Conservation (phyloP, 768 basidiomycete species). For the Tricholoma matsutake region DNA sequence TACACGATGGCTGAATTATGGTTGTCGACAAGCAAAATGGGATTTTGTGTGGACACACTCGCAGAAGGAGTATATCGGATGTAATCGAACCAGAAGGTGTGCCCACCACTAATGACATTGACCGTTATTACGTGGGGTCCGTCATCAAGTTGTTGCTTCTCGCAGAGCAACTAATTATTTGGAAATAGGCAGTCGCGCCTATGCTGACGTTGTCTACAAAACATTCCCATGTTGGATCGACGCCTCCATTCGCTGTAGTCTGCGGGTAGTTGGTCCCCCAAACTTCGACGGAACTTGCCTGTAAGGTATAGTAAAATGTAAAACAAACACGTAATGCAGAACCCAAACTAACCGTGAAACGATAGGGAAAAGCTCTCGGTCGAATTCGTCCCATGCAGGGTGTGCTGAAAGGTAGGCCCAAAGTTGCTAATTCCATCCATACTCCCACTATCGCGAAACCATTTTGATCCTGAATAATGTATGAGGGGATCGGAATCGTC, state of each 20-base stretch:
- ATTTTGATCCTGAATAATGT: conserved; percentile 18
- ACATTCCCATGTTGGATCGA: conserved; percentile 19
- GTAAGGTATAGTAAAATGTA: neutral
- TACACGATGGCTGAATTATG: neutral
- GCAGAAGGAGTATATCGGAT: conserved; percentile 1
- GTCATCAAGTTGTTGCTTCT: conserved; percentile 14
- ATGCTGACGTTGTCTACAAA: conserved; percentile 24
- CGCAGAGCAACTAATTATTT: conserved; percentile 26
- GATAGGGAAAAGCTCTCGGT: neutral
- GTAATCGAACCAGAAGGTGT: conserved; percentile 3
- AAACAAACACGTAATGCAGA: neutral
- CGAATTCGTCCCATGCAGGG: conserved; percentile 9
- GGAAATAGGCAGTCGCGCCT: conserved; percentile 12
- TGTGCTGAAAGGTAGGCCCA: conserved; percentile 17
- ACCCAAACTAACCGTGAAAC: neutral
- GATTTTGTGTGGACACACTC: neutral
- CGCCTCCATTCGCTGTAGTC: neutral
- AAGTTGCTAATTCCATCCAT: conserved; percentile 12
- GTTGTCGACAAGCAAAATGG: neutral
- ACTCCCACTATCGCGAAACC: conserved; percentile 11
- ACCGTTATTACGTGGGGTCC: conserved; percentile 18
- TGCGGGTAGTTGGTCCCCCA: neutral
- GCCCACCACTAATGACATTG: neutral
- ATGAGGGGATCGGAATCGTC: conserved; percentile 22
- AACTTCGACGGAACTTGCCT: conserved; percentile 1